Percentiles rank a stretch among this genome's conserved stretches.
Conservation (phyloP, 1,284 basidiomycete species). For the Lentinula novae-zelandiae region DNA sequence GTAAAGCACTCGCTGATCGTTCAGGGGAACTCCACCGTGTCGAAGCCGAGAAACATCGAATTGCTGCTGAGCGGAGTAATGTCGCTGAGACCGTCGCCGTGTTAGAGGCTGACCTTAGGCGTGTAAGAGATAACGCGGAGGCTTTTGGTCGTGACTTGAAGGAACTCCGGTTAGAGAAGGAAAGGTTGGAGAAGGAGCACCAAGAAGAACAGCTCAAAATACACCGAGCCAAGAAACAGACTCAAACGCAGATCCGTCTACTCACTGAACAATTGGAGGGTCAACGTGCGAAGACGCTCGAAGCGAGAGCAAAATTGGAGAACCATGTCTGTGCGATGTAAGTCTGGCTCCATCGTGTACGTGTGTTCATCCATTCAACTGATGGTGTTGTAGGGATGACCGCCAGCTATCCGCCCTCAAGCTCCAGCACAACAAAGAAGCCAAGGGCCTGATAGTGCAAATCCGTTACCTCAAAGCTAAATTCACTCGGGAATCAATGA, state of each 20-base stretch:
- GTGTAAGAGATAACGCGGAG: slow-evolving; percentile 71
- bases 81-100: slow-evolving; percentile 56
- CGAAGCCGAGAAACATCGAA: slow-evolving; percentile 55
- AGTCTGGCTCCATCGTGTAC: slow-evolving; percentile 24
- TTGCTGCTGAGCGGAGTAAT: slow-evolving; percentile 59
- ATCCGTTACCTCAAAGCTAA: slow-evolving; percentile 92
- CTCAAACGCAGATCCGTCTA: slow-evolving; percentile 58
- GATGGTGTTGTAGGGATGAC: slow-evolving; percentile 39
- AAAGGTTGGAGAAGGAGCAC: slow-evolving; percentile 51
- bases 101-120: slow-evolving; percentile 66
- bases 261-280: slow-evolving; percentile 66
- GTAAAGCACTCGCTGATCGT: slow-evolving; percentile 56
- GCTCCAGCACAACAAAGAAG: slow-evolving; percentile 75
- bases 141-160: slow-evolving; percentile 73
- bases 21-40: slow-evolving; percentile 59
- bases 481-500: slow-evolving; percentile 79
- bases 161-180: slow-evolving; percentile 60
- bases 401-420: slow-evolving; percentile 52
- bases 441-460: slow-evolving; percentile 84
- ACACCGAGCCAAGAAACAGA: slow-evolving; percentile 62
- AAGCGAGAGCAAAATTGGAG: slow-evolving; percentile 41
- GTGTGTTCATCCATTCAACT: background rate
- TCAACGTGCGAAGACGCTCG: slow-evolving; percentile 45
- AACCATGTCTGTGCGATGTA: slow-evolving; percentile 56
- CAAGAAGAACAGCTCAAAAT: slow-evolving; percentile 48